phyloP scores from a whole-genome alignment of 441 rosid genomes.

The Adansonia grandidieri region DNA sequence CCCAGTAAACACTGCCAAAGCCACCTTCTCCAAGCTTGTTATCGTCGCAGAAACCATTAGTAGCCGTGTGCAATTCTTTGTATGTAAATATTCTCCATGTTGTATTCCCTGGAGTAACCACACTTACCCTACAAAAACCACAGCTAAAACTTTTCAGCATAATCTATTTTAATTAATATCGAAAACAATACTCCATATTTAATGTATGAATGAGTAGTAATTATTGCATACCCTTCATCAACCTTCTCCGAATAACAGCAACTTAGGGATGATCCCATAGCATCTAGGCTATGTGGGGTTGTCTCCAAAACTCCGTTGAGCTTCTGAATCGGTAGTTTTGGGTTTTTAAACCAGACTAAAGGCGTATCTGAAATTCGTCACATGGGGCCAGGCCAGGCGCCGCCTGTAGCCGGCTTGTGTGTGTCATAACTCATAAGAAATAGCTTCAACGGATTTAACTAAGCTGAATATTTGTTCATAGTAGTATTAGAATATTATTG shows the following conservation, averaged over 20 bases:
- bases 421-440: background rate
- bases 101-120: constrained; percentile 25
- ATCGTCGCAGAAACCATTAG: constrained; percentile 49
- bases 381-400: constrained; percentile 22
- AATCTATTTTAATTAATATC: background rate
- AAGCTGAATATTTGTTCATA: background rate
- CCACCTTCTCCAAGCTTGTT: constrained; percentile 58
- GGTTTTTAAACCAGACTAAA: constrained; percentile 28
- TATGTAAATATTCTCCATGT: constrained; percentile 44
- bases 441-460: constrained; percentile 18
- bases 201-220: background rate
- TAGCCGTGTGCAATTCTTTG: constrained; percentile 50
- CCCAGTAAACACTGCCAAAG: constrained; percentile 58
- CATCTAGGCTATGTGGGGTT: background rate
- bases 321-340: constrained; percentile 1
- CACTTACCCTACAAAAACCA: constrained; percentile 15
- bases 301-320: constrained; percentile 6
- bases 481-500: no score
- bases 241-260: constrained; percentile 52
- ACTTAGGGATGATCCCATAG: constrained; percentile 59
- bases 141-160: background rate
- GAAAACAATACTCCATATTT: background rate
- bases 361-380: constrained; percentile 17
- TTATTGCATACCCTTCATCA: constrained; percentile 48
- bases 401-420: constrained; percentile 45